These are phyloP conservation scores for Ajuga reptans DNA, from an alignment of 305 asterid genomes.

Conservation along the genomic window DNA sequence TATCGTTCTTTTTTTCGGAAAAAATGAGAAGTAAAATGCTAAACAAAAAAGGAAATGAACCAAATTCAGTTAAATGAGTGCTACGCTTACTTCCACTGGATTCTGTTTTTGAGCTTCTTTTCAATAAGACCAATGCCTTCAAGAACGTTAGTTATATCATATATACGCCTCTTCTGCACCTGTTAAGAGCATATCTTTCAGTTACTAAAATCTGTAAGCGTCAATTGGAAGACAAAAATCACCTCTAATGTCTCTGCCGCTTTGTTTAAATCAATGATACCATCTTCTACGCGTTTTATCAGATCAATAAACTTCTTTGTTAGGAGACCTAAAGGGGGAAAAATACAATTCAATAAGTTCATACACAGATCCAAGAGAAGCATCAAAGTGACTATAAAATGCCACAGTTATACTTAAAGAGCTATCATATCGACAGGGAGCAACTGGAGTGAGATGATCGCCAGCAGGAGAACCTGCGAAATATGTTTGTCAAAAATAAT, in stretches of 20 bases:
- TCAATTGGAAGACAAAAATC: conserved; percentile 1
- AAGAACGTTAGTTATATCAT: conserved; percentile 95
- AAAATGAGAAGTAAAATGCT: too few relatives aligned
- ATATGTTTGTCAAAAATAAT: too few relatives aligned
- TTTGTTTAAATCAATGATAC: conserved; percentile 84
- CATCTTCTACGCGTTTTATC: conserved; percentile 87
- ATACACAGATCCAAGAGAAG: background rate
- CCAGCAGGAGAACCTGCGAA: conserved; percentile 55
- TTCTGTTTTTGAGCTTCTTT: conserved; percentile 89
- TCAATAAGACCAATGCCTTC: conserved; percentile 98
- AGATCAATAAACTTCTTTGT: conserved; percentile 73
- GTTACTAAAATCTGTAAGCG: background rate
- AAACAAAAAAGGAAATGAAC: too few relatives aligned
- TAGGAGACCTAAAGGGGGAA: conserved; percentile 59
- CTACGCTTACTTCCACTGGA: conserved; percentile 75
- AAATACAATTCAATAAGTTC: conserved; percentile 8
- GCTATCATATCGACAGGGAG: conserved; percentile 91
- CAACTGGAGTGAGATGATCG: conserved; percentile 66
- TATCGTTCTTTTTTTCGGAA: too few relatives aligned
- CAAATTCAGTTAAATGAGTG: too few relatives aligned
- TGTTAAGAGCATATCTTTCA: conserved; percentile 21
- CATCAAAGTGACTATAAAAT: background rate
- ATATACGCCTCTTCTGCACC: conserved; percentile 97
- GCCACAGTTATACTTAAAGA: conserved; percentile 65
- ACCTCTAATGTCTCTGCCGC: conserved; percentile 97